Evolutionary conservation across 345 rosid genomes (phyloP).

Genomic region (Eucalyptus cloeziana): DNA sequence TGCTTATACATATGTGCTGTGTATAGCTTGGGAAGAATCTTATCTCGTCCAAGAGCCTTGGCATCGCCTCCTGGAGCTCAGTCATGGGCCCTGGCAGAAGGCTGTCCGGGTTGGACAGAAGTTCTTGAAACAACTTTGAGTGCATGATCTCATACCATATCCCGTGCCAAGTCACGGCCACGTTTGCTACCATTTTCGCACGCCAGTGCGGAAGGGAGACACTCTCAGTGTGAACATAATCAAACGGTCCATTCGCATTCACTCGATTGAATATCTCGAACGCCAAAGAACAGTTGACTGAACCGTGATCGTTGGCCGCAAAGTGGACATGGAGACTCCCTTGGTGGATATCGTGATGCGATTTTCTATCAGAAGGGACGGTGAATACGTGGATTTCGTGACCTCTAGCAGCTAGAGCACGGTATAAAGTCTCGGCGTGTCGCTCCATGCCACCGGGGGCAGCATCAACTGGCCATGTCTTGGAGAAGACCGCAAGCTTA

Average conservation of each 20-base stretch:
- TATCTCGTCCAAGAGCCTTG: conserved; percentile 44
- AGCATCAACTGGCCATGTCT: conserved; percentile 61
- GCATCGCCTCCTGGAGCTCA: conserved; percentile 52
- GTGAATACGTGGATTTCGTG: conserved; percentile 73
- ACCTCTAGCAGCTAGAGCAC: conserved; percentile 39
- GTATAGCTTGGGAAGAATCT: conserved; percentile 46
- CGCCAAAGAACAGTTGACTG: conserved; percentile 33
- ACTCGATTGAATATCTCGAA: conserved; percentile 41
- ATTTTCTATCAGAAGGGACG: conserved; percentile 36
- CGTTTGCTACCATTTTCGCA: conserved; percentile 24
- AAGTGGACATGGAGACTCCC: conserved; percentile 48
- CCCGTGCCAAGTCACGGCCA: conserved; percentile 78
- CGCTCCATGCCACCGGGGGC: conserved; percentile 72
- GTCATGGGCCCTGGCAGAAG: not conserved
- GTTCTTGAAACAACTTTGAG: conserved; percentile 59
- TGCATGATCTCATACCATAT: conserved; percentile 73
- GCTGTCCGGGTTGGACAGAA: conserved; percentile 14
- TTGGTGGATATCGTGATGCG: conserved; percentile 20
- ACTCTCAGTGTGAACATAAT: conserved; percentile 66
- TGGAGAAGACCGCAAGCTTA: conserved; percentile 59
- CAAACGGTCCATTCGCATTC: conserved; percentile 20
- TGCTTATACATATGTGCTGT: conserved; percentile 61
- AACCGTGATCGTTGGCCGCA: conserved; percentile 50
- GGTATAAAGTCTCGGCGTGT: conserved; percentile 54
- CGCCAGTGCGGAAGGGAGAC: conserved; percentile 64